These are phyloP conservation scores for Eremothecium gossypii DNA, from an alignment of 1,139 yeast species.

Conservation along the genomic window DNA sequence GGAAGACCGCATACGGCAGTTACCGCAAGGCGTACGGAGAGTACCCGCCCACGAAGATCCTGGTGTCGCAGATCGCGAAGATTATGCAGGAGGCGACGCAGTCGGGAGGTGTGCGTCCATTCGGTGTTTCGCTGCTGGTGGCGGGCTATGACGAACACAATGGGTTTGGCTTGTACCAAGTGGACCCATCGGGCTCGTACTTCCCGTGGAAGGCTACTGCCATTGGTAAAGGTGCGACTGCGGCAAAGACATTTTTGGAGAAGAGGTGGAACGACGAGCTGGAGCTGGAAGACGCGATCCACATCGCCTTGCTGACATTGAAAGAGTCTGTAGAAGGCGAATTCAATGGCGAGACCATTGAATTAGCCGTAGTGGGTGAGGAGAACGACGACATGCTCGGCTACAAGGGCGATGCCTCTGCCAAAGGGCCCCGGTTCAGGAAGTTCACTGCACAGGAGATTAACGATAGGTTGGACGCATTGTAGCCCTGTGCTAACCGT, in stretches of 20 bases:
- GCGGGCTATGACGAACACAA: slow-evolving; percentile 88
- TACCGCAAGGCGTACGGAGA: slow-evolving; percentile 92
- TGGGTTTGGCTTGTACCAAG: slow-evolving; percentile 84
- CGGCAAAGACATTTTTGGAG: slow-evolving; percentile 94
- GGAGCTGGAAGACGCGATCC: slow-evolving; percentile 96
- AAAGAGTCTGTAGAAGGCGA: slow-evolving; percentile 98
- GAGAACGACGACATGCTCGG: slow-evolving; percentile 79
- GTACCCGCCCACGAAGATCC: slow-evolving; percentile 90
- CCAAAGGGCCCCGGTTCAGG: slow-evolving; percentile 79
- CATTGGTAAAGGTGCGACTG: slow-evolving; percentile 87
- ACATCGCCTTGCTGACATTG: slow-evolving; percentile 85
- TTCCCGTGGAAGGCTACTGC: slow-evolving; percentile 99
- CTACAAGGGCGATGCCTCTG: slow-evolving; percentile 68
- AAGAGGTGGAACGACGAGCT: slow-evolving; percentile 97
- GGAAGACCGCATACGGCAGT: slow-evolving; percentile 86
- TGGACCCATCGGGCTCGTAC: slow-evolving; percentile 95
- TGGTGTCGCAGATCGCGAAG: slow-evolving; percentile 91
- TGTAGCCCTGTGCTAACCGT: slow-evolving; percentile 34
- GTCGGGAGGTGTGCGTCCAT: slow-evolving; percentile 63
- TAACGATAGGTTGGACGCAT: slow-evolving; percentile 87
- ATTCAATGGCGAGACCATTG: slow-evolving; percentile 92
- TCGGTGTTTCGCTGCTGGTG: slow-evolving; percentile 76
- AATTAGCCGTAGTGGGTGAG: slow-evolving; percentile 78
- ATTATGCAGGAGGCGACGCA: slow-evolving; percentile 98
- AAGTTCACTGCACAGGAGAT: slow-evolving; percentile 83